Base-by-base conservation (phyloP, 257 asterid species). In the Solanum clarkiae region DNA sequence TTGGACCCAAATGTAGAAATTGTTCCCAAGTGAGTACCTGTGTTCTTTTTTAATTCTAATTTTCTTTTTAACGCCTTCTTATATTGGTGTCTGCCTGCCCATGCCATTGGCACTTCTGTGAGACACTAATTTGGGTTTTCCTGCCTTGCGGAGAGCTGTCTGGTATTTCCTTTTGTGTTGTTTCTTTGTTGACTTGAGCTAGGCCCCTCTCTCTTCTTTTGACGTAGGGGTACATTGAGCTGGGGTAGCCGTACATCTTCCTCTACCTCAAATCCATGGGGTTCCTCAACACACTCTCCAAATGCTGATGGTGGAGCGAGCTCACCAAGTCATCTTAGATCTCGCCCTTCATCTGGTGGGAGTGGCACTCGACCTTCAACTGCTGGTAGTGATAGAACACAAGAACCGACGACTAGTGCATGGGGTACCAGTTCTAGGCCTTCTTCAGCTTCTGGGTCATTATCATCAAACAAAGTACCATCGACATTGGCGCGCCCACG, bases 391-490 rank as follows among this genome's bases (percentile, higher is more conserved):
- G 98, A 95, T 86, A 87, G 91, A 86, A 88, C 94, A 42, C 93
- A 91, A 68, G 98, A 94, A 87, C 92, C 92, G 81, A 84, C 85
- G 85, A 83, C 91, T 45, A 89, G 85, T 92, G 92, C 97, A 85
- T 92, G 99, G 98, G 93, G 91, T 74, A 81, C 98, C 86, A 92
- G 86, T 91, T 95, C 99, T 86, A 92, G 99, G 87, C 99, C 99
- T 86, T 91, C 97, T 44, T 95, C 99, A 26, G 97, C 98, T 87
- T 94, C 98, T 92, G 99, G 99, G 87, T 81, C 91, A 59, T 83
- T 92, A 80, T 87, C 95, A n/a, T 92, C 98, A 74, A 93, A 87
- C 87, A 98, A 97, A 86, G 84, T 96, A 84, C 90, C 97, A 57
- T 87, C 90, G 72, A 63, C 96, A 65, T 86, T 94, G 13, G 65